phyloP scores from a whole-genome alignment of 441 rosid species.

The Euphorbia schlechtendalii region DNA sequence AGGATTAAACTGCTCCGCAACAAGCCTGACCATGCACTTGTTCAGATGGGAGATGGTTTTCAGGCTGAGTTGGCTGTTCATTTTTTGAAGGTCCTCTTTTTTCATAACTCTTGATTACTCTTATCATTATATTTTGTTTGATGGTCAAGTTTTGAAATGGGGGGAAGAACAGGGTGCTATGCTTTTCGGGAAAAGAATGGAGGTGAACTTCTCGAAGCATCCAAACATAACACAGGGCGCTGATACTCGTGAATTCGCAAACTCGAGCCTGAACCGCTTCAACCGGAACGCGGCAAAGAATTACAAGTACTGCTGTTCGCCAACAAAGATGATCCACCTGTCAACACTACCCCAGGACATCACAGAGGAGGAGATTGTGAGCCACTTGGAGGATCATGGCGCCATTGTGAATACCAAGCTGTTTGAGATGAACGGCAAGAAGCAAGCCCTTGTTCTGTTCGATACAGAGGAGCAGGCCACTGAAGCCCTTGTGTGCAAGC shows the following conservation, averaged over 20 bases:
- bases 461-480: constrained; percentile 91
- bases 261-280: constrained; percentile 93
- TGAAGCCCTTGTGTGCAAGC: constrained; percentile 91
- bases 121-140: too few species aligned
- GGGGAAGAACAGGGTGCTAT: constrained; percentile 60
- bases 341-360: constrained; percentile 90
- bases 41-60: constrained; percentile 98
- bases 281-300: constrained; percentile 96
- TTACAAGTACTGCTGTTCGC: constrained; percentile 96
- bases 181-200: constrained; percentile 84
- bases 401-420: constrained; percentile 61
- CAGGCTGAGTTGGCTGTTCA: constrained; percentile 97
- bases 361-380: constrained; percentile 70
- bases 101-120: too few species aligned
- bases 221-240: constrained; percentile 81
- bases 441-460: constrained; percentile 82
- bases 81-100: constrained; percentile 73
- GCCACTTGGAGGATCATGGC: constrained; percentile 80
- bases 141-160: constrained; percentile 5
- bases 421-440: constrained; percentile 94
- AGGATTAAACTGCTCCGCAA: constrained; percentile 90
- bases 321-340: constrained; percentile 90
- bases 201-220: constrained; percentile 94
- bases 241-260: constrained; percentile 72
- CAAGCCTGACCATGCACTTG: constrained; percentile 97